Percentiles rank a stretch among this genome's conserved stretches.
These are phyloP conservation scores for Penicillium thymicola DNA, from an alignment of 2,329 filamentous ascomycete species.

Conservation along the genomic window DNA sequence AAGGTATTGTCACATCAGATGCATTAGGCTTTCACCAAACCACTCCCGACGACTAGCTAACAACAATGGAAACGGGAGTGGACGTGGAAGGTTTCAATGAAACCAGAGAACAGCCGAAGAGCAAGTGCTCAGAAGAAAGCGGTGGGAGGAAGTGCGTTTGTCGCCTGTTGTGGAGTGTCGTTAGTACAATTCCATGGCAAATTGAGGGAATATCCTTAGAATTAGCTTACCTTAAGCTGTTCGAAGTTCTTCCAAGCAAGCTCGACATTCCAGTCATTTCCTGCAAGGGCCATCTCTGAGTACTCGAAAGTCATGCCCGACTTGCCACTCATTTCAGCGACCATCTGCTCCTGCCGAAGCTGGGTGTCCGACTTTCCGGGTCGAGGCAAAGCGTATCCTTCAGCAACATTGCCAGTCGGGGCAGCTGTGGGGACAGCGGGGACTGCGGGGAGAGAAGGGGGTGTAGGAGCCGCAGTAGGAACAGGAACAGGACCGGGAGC, in stretches of 20 bases:
- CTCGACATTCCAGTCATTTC: constrained; percentile 76
- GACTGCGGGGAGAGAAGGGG: constrained; percentile 15
- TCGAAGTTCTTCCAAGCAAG: constrained; percentile 72
- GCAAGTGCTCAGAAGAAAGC: constrained; percentile 42
- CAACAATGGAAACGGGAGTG: neutral
- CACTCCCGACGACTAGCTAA: constrained; percentile 8
- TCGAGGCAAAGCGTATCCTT: constrained; percentile 40
- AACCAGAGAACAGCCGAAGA: neutral
- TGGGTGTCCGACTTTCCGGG: constrained; percentile 49
- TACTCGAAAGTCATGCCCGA: constrained; percentile 79
- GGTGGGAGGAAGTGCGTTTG: constrained; percentile 47
- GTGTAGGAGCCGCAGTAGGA: constrained; percentile 8
- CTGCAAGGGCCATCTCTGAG: constrained; percentile 74
- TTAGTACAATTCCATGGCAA: constrained; percentile 17
- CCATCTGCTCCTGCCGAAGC: constrained; percentile 66
- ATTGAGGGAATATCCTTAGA: neutral
- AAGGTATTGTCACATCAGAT: constrained; percentile 7
- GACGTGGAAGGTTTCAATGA: neutral
- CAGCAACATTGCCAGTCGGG: constrained; percentile 29
- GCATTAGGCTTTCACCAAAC: constrained; percentile 7
- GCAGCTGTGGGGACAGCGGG: constrained; percentile 15
- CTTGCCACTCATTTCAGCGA: constrained; percentile 66
- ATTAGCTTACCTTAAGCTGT: constrained; percentile 62
- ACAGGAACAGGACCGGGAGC: constrained; percentile 8
- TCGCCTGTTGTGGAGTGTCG: constrained; percentile 22